Evolutionary conservation across 2,329 filamentous ascomycete species (phyloP).

Genomic region (Diaporthe batatas): DNA sequence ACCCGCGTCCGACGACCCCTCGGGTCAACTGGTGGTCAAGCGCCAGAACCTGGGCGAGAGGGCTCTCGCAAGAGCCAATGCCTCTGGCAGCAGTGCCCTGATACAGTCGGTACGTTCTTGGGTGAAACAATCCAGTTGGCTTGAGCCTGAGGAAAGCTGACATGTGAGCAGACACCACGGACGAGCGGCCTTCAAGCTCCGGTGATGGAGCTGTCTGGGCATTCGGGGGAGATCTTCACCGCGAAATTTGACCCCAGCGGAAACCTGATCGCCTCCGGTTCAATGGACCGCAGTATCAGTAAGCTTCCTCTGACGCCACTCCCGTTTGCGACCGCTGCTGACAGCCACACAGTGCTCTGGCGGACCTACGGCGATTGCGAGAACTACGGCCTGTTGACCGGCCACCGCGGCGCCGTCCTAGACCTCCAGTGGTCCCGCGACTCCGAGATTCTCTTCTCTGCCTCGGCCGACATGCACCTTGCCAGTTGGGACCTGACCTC

Average conservation of each 20-base stretch:
- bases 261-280: slow-evolving; percentile 90
- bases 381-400: slow-evolving; percentile 90
- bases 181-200: slow-evolving; percentile 89
- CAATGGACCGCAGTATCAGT: slow-evolving; percentile 94
- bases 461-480: slow-evolving; percentile 92
- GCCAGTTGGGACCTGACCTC: slow-evolving; percentile 96
- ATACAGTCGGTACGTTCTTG: slow-evolving; percentile 62
- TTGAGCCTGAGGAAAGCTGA: slow-evolving; percentile 45
- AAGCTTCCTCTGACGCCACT: slow-evolving; percentile 51
- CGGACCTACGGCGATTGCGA: slow-evolving; percentile 92
- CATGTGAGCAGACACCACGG: slow-evolving; percentile 72
- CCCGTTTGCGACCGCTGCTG: slow-evolving; percentile 21
- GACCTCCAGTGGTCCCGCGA: slow-evolving; percentile 98
- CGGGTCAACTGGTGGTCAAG: slow-evolving; percentile 87
- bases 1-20: slow-evolving; percentile 86
- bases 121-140: background rate
- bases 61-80: slow-evolving; percentile 65
- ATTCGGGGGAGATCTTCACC: slow-evolving; percentile 88
- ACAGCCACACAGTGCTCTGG: slow-evolving; percentile 80
- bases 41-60: slow-evolving; percentile 78
- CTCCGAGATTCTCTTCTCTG: slow-evolving; percentile 89
- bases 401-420: slow-evolving; percentile 90
- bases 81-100: slow-evolving; percentile 60
- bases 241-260: slow-evolving; percentile 91
- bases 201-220: slow-evolving; percentile 91